phyloP scores from a whole-genome alignment of 2,329 filamentous ascomycete species.

The Ascochyta viciae-villosae region DNA sequence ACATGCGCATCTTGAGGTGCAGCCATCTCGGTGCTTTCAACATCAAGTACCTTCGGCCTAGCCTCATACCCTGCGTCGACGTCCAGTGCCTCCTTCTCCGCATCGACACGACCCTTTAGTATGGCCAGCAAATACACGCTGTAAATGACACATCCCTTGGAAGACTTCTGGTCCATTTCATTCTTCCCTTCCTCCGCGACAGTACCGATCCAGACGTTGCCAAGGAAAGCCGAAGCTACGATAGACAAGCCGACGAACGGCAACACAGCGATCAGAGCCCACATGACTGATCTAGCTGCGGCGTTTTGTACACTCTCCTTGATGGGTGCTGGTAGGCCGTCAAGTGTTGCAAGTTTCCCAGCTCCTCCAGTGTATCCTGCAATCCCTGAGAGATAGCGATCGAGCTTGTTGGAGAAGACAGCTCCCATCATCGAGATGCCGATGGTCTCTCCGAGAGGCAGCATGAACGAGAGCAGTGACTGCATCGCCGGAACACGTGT shows the following conservation, averaged over 20 bases:
- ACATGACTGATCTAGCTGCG: constrained; percentile 66
- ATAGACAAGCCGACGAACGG: constrained; percentile 64
- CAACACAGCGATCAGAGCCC: constrained; percentile 68
- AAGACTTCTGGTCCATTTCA: constrained; percentile 5
- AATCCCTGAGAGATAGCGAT: constrained; percentile 36
- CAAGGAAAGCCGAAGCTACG: constrained; percentile 54
- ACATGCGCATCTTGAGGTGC: constrained; percentile 9
- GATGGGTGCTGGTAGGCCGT: constrained; percentile 48
- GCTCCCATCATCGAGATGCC: constrained; percentile 71
- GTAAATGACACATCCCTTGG: constrained; percentile 32
- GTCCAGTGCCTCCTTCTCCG: constrained; percentile 26
- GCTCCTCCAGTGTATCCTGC: constrained; percentile 31
- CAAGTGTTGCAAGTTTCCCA: constrained; percentile 41
- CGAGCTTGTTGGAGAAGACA: constrained; percentile 69
- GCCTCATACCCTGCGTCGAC: constrained; percentile 15
- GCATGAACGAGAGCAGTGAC: constrained; percentile 65
- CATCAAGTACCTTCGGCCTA: constrained; percentile 16
- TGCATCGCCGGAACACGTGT: constrained; percentile 65
- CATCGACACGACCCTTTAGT: constrained; percentile 15
- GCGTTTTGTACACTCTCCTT: constrained; percentile 52
- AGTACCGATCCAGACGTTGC: constrained; percentile 61
- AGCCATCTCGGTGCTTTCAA: constrained; percentile 10
- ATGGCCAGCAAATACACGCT: constrained; percentile 26
- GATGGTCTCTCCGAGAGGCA: constrained; percentile 70
- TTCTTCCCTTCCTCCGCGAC: constrained; percentile 31